Base-by-base conservation (phyloP, 805 yeast species). In the Starmerella geochares region DNA sequence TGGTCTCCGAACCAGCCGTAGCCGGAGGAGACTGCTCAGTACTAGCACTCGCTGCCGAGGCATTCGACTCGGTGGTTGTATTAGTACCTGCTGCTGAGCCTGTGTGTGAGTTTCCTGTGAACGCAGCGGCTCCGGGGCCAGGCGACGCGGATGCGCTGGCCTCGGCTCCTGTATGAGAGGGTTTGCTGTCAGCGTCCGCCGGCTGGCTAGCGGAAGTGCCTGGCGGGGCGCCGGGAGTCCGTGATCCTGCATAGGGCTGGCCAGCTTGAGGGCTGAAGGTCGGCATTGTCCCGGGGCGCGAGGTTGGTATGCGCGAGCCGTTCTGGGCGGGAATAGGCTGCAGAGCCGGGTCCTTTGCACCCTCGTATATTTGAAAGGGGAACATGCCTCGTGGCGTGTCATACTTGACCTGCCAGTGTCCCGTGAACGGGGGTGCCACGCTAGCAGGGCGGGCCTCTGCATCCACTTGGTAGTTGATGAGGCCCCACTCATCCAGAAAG, bases 311-410 rank as follows among this genome's bases (percentile, higher is more conserved):
- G 2, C 33, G 13, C n/a, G 32, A 10, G 23, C 44, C 44, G 23
- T 40, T 40, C 16, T 13, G 31, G 2, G 44, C 5, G 9, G 33
- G 44, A 9, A 40, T 27, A 6, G 58, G 57, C 48, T 54, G 57
- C 38, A 57, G 39, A 3, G 47, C 47, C 2, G 65, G 64, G 45
- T 81, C 79, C 2, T 78, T 72, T 11, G 80, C 78, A 39, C 81
- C 76, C 53, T 81, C 82, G 67, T 79, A 84, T 24, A 88, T 79
- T 63, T 86, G 88, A 67, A 86, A 88, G 17, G 96, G 96, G 63
- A 86, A 87, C 59, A 86, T 69, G 0, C 96, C 96, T 55, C 94
- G 73, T 44, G 96, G 96, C 0, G 95, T 84, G 65, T 88, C 96
- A 60, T 78, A 79, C 52, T 78, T 80, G 1, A 85, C 81, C 48